These are phyloP conservation scores for Jacaranda mimosifolia DNA, from an alignment of 257 asterid species.

Conservation along the genomic window DNA sequence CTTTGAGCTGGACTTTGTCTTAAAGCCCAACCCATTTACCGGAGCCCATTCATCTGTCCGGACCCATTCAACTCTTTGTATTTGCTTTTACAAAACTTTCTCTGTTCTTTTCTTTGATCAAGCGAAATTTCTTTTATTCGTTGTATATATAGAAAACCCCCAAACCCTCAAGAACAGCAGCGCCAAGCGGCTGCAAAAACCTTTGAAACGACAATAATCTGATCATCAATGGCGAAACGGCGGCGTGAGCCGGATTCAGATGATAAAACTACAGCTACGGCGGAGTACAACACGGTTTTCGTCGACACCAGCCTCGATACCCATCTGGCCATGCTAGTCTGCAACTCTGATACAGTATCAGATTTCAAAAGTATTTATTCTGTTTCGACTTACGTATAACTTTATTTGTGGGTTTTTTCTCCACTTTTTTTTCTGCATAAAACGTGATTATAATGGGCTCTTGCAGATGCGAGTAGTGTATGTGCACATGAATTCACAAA, in stretches of 20 bases:
- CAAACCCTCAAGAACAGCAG: constrained; percentile 43
- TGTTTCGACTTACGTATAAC: background rate
- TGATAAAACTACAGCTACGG: constrained; percentile 27
- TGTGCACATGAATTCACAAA: background rate
- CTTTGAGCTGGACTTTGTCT: background rate
- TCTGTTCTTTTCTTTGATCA: background rate
- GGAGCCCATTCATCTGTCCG: background rate
- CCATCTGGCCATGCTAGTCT: constrained; percentile 53
- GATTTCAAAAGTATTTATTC: constrained; percentile 62
- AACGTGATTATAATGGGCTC: background rate
- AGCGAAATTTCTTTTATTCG: too few species aligned
- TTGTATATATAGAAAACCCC: background rate
- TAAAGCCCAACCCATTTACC: constrained; percentile 8
- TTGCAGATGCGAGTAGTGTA: background rate
- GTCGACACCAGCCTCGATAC: constrained; percentile 79
- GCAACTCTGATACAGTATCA: constrained; percentile 56
- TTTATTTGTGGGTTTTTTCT: background rate
- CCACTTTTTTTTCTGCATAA: background rate
- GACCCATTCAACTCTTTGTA: background rate
- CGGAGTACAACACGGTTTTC: constrained; percentile 48
- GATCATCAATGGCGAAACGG: constrained; percentile 57
- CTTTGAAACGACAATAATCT: background rate
- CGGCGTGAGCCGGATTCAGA: constrained; percentile 50
- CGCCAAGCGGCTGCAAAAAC: background rate
- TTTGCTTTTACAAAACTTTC: background rate